These are phyloP conservation scores for Podospora pseudocomata DNA, from an alignment of 495 filamentous ascomycete species.

Conservation along the genomic window DNA sequence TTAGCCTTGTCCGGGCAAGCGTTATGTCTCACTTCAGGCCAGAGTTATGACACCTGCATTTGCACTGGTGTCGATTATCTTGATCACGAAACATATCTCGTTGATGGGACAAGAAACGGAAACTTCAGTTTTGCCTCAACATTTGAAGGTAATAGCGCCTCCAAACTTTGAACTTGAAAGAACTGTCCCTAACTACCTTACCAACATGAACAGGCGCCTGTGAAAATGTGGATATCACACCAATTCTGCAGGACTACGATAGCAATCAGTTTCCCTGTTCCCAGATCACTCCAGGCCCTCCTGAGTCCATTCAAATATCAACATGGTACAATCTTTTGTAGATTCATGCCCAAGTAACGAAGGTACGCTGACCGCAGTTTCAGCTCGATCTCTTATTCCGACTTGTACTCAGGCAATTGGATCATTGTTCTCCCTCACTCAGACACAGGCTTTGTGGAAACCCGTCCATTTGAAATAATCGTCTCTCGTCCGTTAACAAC, in stretches of 20 bases:
- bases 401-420: neutral
- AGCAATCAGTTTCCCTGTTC: constrained; percentile 15
- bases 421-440: neutral
- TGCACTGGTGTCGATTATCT: constrained; percentile 19
- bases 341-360: neutral
- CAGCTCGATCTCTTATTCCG: neutral
- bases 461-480: neutral
- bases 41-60: constrained; percentile 10
- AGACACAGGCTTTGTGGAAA: neutral
- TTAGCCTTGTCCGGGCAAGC: neutral
- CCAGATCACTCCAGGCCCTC: constrained; percentile 2
- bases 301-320: constrained; percentile 20
- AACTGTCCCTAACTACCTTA: neutral
- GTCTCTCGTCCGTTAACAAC: neutral
- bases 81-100: constrained; percentile 22
- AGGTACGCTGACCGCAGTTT: neutral
- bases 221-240: constrained; percentile 4
- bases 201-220: constrained; percentile 16
- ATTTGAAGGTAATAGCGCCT: constrained; percentile 14
- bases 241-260: constrained; percentile 11
- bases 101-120: constrained; percentile 15
- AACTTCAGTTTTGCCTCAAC: constrained; percentile 25
- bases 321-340: constrained; percentile 13
- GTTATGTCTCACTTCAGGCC: no score
- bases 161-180: neutral